A percentile compares a stretch with the other conserved stretches of the same genome.
Evolutionary conservation across 345 rosid genomes (phyloP).

Genomic region (Cochlearia excelsa): DNA sequence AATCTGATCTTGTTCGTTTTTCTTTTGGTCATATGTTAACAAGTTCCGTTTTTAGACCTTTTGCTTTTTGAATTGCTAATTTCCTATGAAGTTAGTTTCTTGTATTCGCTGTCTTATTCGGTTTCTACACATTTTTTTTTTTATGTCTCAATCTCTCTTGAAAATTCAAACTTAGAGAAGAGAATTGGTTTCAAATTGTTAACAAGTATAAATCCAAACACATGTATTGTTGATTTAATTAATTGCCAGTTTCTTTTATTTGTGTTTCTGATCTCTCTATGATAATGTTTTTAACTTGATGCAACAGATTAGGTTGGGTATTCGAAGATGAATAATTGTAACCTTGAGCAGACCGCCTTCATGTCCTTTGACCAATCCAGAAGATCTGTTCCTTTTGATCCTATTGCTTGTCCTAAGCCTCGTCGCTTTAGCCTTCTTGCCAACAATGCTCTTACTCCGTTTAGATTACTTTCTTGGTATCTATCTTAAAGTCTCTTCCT

Average conservation of each 20-base stretch:
- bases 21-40: slow-evolving; percentile 2
- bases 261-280: background rate
- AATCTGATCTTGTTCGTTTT: slow-evolving; percentile 13
- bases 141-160: slow-evolving; percentile 13
- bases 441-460: slow-evolving; percentile 44
- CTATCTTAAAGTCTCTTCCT: slow-evolving; percentile 4
- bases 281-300: background rate
- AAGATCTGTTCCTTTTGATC: slow-evolving; percentile 53
- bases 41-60: slow-evolving; percentile 12
- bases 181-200: too few species aligned
- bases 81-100: slow-evolving; percentile 20
- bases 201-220: too few species aligned
- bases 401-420: slow-evolving; percentile 86
- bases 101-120: slow-evolving; percentile 28
- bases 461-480: slow-evolving; percentile 64
- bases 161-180: too few species aligned
- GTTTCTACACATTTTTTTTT: slow-evolving; percentile 16
- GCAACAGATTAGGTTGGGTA: slow-evolving; percentile 38
- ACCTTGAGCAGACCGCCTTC: slow-evolving; percentile 74
- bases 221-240: too few species aligned
- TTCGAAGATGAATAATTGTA: slow-evolving; percentile 68
- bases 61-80: background rate
- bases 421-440: slow-evolving; percentile 60
- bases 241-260: background rate
- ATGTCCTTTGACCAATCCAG: slow-evolving; percentile 55